Conservation (phyloP, 179 eudicot genomes). For the Camellia oleifera region DNA sequence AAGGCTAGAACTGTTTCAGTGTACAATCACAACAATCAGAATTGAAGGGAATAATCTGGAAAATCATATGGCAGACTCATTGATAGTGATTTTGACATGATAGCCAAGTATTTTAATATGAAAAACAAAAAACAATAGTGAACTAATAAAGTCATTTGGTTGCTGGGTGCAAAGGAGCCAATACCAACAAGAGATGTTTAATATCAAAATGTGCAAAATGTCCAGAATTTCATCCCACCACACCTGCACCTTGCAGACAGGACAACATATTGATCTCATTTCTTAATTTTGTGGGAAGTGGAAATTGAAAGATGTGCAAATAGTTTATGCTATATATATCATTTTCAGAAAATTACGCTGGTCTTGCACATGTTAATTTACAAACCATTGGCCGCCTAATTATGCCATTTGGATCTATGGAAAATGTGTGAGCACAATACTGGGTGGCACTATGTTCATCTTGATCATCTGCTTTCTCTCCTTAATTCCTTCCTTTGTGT, state of each 20-base stretch:
- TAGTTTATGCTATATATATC: no score
- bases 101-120: no score
- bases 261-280: no score
- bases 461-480: not conserved
- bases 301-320: no score
- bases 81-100: not conserved
- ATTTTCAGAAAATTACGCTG: not conserved
- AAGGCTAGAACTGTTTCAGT: not conserved
- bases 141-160: not conserved
- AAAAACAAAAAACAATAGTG: no score
- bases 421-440: not conserved
- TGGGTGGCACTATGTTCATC: not conserved
- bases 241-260: no score
- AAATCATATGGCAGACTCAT: not conserved
- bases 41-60: no score
- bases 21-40: not conserved
- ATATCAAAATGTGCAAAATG: not conserved
- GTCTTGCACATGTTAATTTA: no score
- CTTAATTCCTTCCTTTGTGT: not conserved
- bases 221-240: not conserved
- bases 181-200: not conserved
- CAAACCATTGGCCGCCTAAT: no score
- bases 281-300: no score
- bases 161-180: not conserved
- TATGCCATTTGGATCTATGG: no score